Percentiles rank a stretch among this genome's conserved stretches.
Conservation (phyloP, 1,284 basidiomycete species). For the Ustilago hordei region DNA sequence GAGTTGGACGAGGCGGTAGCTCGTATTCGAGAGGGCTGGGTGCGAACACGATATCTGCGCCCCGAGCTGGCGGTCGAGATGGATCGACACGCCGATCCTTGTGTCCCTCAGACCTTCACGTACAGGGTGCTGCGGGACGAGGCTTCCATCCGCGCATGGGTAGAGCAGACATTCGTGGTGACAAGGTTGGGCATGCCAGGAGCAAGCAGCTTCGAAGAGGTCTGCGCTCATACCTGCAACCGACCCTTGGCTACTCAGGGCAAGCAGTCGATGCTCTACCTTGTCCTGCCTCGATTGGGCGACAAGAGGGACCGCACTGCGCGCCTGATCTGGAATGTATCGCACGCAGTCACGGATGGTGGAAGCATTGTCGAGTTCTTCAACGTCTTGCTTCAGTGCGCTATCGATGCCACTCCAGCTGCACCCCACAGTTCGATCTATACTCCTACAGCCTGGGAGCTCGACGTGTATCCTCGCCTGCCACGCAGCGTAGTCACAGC, state of each 20-base stretch:
- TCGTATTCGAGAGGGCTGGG: constrained; percentile 30
- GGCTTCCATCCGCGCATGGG: constrained; percentile 24
- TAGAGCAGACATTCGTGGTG: constrained; percentile 38
- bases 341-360: constrained; percentile 46
- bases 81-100: constrained; percentile 20
- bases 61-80: constrained; percentile 42
- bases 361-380: constrained; percentile 34
- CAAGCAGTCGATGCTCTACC: constrained; percentile 44
- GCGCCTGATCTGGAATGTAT: constrained; percentile 37
- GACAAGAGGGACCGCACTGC: constrained; percentile 14
- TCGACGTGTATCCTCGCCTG: constrained; percentile 21
- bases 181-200: constrained; percentile 22
- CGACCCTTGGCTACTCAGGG: constrained; percentile 31
- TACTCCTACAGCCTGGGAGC: constrained; percentile 16
- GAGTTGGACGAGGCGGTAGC: constrained; percentile 32
- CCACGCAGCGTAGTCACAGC: constrained; percentile 30
- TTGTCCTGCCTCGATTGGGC: constrained; percentile 23
- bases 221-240: constrained; percentile 26
- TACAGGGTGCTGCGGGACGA: constrained; percentile 29
- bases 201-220: constrained; percentile 11
- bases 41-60: constrained; percentile 24
- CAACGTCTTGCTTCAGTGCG: constrained; percentile 32
- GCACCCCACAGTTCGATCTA: constrained; percentile 22
- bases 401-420: constrained; percentile 24
- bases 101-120: constrained; percentile 19